A percentile compares a stretch with the other conserved stretches of the same genome.
Conservation (phyloP, 1,284 basidiomycete species). For the Ustanciosporium gigantosporum region DNA sequence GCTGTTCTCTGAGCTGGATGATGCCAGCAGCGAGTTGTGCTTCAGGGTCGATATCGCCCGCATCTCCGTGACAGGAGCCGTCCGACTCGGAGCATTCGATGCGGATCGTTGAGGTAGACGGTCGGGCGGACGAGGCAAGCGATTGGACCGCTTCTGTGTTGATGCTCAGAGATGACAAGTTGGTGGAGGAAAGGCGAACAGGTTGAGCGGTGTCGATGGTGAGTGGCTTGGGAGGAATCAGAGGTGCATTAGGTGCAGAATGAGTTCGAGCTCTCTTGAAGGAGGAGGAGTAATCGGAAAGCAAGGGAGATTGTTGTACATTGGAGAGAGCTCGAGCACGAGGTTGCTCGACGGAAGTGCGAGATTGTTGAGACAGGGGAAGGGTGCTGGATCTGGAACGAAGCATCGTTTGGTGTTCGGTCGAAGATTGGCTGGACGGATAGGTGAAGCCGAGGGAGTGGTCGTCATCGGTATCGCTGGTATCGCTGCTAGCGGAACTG, state of each 20-base stretch:
- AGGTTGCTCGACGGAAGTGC: not conserved
- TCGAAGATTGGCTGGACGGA: not conserved
- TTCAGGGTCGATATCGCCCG: constrained; percentile 49
- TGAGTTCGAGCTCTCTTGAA: not conserved
- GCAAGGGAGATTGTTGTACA: not conserved
- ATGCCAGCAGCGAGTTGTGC: constrained; percentile 47
- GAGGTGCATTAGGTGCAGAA: constrained; percentile 6
- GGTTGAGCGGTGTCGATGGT: constrained; percentile 43
- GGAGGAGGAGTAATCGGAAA: not conserved
- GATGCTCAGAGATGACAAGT: constrained; percentile 9
- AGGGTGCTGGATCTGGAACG: not conserved
- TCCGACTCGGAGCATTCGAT: constrained; percentile 45
- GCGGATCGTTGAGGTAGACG: constrained; percentile 8
- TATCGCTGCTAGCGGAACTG: constrained; percentile 23
- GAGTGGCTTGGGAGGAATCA: constrained; percentile 36
- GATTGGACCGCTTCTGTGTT: constrained; percentile 6
- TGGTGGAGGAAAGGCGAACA: constrained; percentile 21
- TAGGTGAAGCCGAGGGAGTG: constrained; percentile 1
- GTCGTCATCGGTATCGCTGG: constrained; percentile 30
- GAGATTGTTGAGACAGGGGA: not conserved
- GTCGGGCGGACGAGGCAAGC: constrained; percentile 8
- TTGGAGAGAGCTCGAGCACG: not conserved
- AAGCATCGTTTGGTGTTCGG: not conserved
- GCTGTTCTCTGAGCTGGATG: constrained; percentile 27
- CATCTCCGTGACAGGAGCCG: constrained; percentile 51